phyloP scores from a whole-genome alignment of 495 filamentous ascomycete species.

The Lasiosphaeria miniovina region DNA sequence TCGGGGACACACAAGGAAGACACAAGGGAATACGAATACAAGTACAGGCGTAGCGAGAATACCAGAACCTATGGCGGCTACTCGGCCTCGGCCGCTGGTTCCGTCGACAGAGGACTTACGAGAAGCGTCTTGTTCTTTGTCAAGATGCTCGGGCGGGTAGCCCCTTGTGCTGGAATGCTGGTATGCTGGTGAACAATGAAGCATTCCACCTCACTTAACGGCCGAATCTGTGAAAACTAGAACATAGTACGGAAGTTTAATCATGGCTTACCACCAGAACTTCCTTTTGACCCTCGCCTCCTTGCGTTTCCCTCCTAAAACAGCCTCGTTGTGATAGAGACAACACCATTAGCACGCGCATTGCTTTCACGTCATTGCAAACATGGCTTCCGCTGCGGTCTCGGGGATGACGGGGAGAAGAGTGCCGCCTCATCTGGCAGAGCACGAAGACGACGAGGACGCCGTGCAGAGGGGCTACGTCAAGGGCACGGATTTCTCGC shows the following conservation, averaged over 20 bases:
- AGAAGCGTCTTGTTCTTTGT: too few species aligned
- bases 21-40: too few species aligned
- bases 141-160: too few species aligned
- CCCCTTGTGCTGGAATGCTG: not conserved
- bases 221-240: not conserved
- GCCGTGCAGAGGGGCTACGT: slow-evolving; percentile 28
- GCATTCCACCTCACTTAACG: not conserved
- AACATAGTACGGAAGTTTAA: not conserved
- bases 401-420: not conserved
- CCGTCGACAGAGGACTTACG: too few species aligned
- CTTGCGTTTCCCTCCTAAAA: too few species aligned
- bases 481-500: slow-evolving; percentile 31
- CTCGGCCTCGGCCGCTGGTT: too few species aligned
- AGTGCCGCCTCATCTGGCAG: slow-evolving; percentile 24
- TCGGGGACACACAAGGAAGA: too few species aligned
- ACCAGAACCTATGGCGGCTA: too few species aligned
- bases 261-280: not conserved
- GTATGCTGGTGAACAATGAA: not conserved
- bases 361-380: not conserved
- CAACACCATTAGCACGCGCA: not conserved
- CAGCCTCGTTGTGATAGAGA: too few species aligned
- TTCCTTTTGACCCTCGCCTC: too few species aligned
- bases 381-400: slow-evolving; percentile 4
- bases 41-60: too few species aligned
- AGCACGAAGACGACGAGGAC: slow-evolving; percentile 30